Percentiles rank a stretch among this genome's conserved stretches.
These are phyloP conservation scores for Amanita inopinata DNA, from an alignment of 768 basidiomycete genomes.

Conservation along the genomic window DNA sequence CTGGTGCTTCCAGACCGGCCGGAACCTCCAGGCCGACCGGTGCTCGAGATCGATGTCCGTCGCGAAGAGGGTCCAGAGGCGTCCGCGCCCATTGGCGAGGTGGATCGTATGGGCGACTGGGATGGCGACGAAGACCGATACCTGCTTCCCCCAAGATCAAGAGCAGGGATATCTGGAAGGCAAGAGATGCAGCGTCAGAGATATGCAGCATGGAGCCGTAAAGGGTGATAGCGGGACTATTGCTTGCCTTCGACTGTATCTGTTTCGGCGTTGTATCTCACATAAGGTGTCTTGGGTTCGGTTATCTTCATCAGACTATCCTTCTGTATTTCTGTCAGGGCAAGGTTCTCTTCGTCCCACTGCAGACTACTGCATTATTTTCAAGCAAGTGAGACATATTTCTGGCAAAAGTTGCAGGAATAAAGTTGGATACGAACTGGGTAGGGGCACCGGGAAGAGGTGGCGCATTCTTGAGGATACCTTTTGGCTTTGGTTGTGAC, in stretches of 20 bases:
- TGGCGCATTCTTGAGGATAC: conserved; percentile 80
- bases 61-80: conserved; percentile 64
- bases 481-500: conserved; percentile 71
- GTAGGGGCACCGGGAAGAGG: conserved; percentile 29
- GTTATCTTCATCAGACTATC: conserved; percentile 98
- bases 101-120: conserved; percentile 29
- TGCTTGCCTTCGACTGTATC: conserved; percentile 81
- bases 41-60: conserved; percentile 63
- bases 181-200: conserved; percentile 3
- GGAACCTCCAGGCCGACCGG: conserved; percentile 42
- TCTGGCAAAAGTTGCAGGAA: neutral
- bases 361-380: conserved; percentile 49
- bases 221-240: conserved; percentile 11
- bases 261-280: conserved; percentile 82
- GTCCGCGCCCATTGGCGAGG: conserved; percentile 52
- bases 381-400: neutral
- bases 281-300: conserved; percentile 95
- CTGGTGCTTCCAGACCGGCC: conserved; percentile 51
- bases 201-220: neutral
- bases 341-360: conserved; percentile 95
- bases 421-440: conserved; percentile 30
- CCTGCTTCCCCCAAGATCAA: conserved; percentile 43
- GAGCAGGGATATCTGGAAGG: conserved; percentile 67
- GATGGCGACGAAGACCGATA: conserved; percentile 18
- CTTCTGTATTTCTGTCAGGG: conserved; percentile 87